phyloP scores from a whole-genome alignment of 768 basidiomycete species.

The Boletus speciosus region DNA sequence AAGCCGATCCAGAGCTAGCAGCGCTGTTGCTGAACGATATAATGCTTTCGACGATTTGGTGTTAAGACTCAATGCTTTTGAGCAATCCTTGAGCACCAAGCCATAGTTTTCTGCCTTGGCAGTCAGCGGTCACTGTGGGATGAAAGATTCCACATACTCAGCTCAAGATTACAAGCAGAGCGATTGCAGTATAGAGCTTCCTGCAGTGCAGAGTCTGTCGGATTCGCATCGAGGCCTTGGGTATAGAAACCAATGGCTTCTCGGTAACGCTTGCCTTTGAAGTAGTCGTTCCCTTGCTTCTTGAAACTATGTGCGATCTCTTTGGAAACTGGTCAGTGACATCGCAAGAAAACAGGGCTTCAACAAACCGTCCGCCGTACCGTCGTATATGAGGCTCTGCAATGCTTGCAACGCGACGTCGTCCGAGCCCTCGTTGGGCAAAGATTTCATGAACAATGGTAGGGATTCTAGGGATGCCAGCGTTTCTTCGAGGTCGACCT shows the following conservation, averaged over 20 bases:
- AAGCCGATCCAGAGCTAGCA: constrained; percentile 67
- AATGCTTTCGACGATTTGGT: constrained; percentile 73
- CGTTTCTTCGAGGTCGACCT: constrained; percentile 32
- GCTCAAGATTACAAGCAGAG: constrained; percentile 89
- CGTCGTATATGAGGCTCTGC: constrained; percentile 83
- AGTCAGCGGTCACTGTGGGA: background rate
- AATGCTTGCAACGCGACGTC: constrained; percentile 74
- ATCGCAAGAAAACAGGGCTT: background rate
- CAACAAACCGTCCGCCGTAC: constrained; percentile 86
- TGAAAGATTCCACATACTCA: constrained; percentile 48
- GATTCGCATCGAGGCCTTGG: constrained; percentile 83
- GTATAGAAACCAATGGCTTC: constrained; percentile 90
- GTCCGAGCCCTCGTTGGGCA: constrained; percentile 64
- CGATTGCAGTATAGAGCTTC: constrained; percentile 83
- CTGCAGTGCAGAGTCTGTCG: constrained; percentile 52
- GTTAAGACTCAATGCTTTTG: constrained; percentile 63
- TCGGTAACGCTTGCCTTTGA: constrained; percentile 77
- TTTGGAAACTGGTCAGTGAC: constrained; percentile 27
- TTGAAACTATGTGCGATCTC: constrained; percentile 93
- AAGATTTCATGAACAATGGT: constrained; percentile 90
- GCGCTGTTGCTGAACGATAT: constrained; percentile 79
- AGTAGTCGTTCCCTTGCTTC: constrained; percentile 94
- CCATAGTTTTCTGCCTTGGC: constrained; percentile 75
- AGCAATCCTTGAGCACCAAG: constrained; percentile 81
- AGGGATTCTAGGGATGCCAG: constrained; percentile 54